Evolutionary conservation across 345 rosid species (phyloP).

Genomic region (Aquilaria sinensis): DNA sequence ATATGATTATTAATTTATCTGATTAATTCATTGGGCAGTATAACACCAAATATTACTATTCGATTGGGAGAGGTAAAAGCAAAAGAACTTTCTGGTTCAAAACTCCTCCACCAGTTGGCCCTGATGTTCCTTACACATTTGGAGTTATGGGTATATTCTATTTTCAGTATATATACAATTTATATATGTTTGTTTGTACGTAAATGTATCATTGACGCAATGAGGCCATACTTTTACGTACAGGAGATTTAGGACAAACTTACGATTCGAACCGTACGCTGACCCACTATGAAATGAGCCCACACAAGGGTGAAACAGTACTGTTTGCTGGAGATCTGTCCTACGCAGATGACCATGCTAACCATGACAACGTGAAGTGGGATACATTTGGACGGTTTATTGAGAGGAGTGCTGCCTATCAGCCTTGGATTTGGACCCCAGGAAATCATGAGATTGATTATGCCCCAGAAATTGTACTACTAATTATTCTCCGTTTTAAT

Average conservation of each 20-base stretch:
- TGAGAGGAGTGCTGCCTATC: slow-evolving; percentile 38
- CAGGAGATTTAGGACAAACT: slow-evolving; percentile 50
- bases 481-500: neutral
- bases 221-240: neutral
- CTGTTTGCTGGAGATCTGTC: slow-evolving; percentile 47
- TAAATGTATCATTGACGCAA: no score
- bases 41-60: slow-evolving; percentile 46
- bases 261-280: slow-evolving; percentile 42
- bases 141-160: slow-evolving; percentile 51
- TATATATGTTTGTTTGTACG: neutral
- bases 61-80: slow-evolving; percentile 39
- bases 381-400: slow-evolving; percentile 42
- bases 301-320: slow-evolving; percentile 35
- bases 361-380: slow-evolving; percentile 39
- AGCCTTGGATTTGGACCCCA: slow-evolving; percentile 43
- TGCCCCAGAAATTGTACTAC: slow-evolving; percentile 26
- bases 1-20: neutral
- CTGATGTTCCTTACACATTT: slow-evolving; percentile 61
- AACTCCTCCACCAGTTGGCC: slow-evolving; percentile 59
- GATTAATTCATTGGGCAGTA: slow-evolving; percentile 19
- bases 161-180: neutral
- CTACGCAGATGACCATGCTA: slow-evolving; percentile 35
- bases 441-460: slow-evolving; percentile 46
- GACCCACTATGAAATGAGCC: slow-evolving; percentile 34
- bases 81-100: slow-evolving; percentile 36